Base-by-base conservation (phyloP, 2,329 filamentous ascomycete species). In the Xylariaceae sp. region DNA sequence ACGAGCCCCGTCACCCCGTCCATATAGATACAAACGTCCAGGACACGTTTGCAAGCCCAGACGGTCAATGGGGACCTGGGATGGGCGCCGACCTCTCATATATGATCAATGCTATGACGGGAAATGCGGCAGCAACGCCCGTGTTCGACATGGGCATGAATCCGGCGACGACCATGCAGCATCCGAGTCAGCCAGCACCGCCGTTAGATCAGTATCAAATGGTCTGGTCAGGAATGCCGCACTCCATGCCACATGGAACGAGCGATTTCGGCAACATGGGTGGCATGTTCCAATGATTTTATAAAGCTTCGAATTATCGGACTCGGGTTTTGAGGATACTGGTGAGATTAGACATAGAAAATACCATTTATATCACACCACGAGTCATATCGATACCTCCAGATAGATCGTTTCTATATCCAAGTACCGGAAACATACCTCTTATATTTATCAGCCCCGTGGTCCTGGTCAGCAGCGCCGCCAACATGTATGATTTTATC, bases 101-200 rank as follows among this genome's bases (percentile, higher is more conserved):
- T 52, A 70, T 70, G 67, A 65, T 70, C 52, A 68, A 65, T 42
- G 58, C 64, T 9, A 70, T 70, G 68, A 69, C 66, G 12, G 68
- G 68, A 12, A 65, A 65, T 37, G 50, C 45, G 5, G 40, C 51
- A 32, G 47, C 53, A 18, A 37, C 52, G 20, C 43, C 63, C 2
- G 16, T 44, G 26, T 63, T 60, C 20, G 49, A 53, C 20, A 7
- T 60, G 23, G 48, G 47, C 12, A 57, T 60, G 43, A 54, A 65
- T 41, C 52, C 56, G n/a, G 20, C 54, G 16, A 44, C 60, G n/a
- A 20, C 44, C 20, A 52, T 19, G 5, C 47, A 44, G 19, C 56
- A 60, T 19, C 20, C 46, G 4, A 56, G 58, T 23, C 56, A 56
- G 10, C 23, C 53, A 21, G 12, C 59, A 20, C 40, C 52, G 19